Evolutionary conservation across 116 monocot genomes (phyloP).

Genomic region (Papilionanthe hybrid): DNA sequence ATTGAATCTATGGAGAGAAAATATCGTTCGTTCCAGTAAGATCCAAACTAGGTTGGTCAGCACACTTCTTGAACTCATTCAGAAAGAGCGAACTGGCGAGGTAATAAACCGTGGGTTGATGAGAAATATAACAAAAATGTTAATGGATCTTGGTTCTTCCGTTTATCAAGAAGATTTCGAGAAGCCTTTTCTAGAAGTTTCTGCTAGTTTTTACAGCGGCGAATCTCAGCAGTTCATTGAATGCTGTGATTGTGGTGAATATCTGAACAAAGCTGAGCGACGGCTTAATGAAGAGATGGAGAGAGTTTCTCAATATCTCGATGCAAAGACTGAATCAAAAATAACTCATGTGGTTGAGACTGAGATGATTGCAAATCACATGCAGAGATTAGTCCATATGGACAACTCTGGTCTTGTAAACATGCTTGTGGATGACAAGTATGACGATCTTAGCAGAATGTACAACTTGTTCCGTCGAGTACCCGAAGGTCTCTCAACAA

Average conservation of each 20-base stretch:
- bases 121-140: conserved; percentile 79
- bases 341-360: conserved; percentile 83
- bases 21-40: conserved; percentile 50
- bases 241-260: conserved; percentile 81
- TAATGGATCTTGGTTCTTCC: conserved; percentile 71
- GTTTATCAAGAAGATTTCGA: conserved; percentile 89
- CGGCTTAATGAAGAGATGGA: conserved; percentile 92
- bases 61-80: conserved; percentile 72
- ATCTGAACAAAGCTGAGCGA: conserved; percentile 75
- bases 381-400: conserved; percentile 94
- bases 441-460: conserved; percentile 81
- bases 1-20: conserved; percentile 81
- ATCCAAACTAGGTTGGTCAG: conserved; percentile 56
- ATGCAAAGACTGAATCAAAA: conserved; percentile 52
- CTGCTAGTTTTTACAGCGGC: conserved; percentile 76
- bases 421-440: conserved; percentile 86
- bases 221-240: conserved; percentile 88
- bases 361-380: conserved; percentile 90
- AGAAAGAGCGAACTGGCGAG: conserved; percentile 75
- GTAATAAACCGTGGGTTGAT: conserved; percentile 81
- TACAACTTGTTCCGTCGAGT: conserved; percentile 78
- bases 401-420: conserved; percentile 90
- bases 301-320: conserved; percentile 80
- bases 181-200: conserved; percentile 67
- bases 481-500: conserved; percentile 63